phyloP scores from a whole-genome alignment of 1,284 basidiomycete genomes.

The Puccinia polysora region DNA sequence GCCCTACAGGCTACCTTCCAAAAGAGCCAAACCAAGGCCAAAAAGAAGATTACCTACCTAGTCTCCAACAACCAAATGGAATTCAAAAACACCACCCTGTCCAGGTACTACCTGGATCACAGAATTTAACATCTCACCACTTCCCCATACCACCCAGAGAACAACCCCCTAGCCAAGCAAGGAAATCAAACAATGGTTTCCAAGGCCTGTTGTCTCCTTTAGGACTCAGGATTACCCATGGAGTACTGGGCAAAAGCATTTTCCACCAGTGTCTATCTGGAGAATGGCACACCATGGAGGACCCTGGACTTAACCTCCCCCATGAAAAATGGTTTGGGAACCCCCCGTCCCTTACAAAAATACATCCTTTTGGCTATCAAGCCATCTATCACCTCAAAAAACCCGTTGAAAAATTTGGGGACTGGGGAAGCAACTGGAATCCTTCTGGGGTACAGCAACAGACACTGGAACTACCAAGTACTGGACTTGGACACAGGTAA shows the following conservation, averaged over 20 bases:
- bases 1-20: slow-evolving; percentile 1
- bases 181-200: not conserved
- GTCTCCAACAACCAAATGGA: not conserved
- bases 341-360: not conserved
- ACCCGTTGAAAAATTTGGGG: not conserved
- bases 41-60: not conserved
- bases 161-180: not conserved
- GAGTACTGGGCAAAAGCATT: not conserved
- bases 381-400: not conserved
- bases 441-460: not conserved
- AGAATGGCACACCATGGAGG: not conserved
- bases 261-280: not conserved
- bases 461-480: not conserved
- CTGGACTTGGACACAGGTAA: not conserved
- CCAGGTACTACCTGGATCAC: not conserved
- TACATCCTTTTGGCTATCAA: not conserved
- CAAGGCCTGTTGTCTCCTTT: not conserved
- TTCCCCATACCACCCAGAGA: no score
- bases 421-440: not conserved
- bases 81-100: not conserved
- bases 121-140: not conserved
- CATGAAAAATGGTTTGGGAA: no score
- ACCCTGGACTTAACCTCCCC: not conserved
- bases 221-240: not conserved
- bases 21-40: not conserved